Percentiles rank a stretch among this genome's conserved stretches.
phyloP scores from a whole-genome alignment of 1,284 basidiomycete genomes.

The Mycosarcoma maydis region DNA sequence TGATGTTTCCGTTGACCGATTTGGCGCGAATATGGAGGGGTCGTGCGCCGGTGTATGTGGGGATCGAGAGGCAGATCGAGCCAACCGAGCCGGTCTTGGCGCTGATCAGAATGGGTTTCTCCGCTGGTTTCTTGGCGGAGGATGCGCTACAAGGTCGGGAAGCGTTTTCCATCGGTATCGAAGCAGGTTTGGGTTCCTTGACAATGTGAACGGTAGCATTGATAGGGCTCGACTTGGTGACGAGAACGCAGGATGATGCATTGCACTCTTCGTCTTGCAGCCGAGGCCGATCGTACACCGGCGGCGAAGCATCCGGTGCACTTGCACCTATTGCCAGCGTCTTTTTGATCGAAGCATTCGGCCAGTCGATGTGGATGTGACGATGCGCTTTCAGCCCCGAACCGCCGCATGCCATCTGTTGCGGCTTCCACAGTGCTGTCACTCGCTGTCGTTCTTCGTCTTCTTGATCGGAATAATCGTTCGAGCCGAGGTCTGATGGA shows the following conservation, averaged over 20 bases:
- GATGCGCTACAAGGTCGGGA: too few relatives aligned
- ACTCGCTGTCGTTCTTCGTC: constrained; percentile 24
- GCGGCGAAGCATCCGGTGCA: constrained; percentile 41
- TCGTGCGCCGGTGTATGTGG: constrained; percentile 39
- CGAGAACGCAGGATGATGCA: constrained; percentile 44
- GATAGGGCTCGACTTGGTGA: constrained; percentile 44
- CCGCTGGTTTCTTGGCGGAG: background rate
- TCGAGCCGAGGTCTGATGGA: background rate
- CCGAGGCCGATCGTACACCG: constrained; percentile 50
- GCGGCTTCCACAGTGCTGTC: constrained; percentile 25
- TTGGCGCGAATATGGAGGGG: constrained; percentile 54
- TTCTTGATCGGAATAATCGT: constrained; percentile 1
- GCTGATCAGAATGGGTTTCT: constrained; percentile 35
- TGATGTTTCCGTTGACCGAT: constrained; percentile 43
- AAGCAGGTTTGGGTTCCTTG: constrained; percentile 8
- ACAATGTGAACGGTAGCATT: constrained; percentile 43
- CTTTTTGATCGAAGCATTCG: constrained; percentile 54
- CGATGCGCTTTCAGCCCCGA: constrained; percentile 19
- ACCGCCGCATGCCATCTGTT: background rate
- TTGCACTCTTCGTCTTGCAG: constrained; percentile 17
- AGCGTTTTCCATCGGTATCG: background rate
- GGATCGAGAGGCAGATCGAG: constrained; percentile 29
- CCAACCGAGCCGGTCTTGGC: constrained; percentile 38
- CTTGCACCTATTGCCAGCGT: constrained; percentile 47
- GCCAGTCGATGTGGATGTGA: constrained; percentile 59